Conservation (phyloP, 169 alveolate species). For the Cryptosporidium meleagridis region DNA sequence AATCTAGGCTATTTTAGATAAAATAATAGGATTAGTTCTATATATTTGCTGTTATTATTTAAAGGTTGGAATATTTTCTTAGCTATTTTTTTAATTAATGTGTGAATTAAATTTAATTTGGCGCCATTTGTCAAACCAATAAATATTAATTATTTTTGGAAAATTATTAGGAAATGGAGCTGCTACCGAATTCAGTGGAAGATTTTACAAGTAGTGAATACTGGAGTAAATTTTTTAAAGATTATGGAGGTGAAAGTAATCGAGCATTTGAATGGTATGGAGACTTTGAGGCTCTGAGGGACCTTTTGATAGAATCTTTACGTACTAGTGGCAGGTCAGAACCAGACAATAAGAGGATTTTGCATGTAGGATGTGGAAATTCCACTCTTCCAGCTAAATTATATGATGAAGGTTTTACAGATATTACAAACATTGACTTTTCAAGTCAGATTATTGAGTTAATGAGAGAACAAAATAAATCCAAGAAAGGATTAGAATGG, state of each 20-base stretch:
- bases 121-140: background rate
- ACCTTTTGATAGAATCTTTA: background rate
- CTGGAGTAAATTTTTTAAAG: slow-evolving; percentile 29
- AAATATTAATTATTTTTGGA: background rate
- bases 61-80: background rate
- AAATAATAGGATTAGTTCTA: background rate
- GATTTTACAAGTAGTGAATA: slow-evolving; percentile 50
- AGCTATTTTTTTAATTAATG: background rate
- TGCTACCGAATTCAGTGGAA: slow-evolving; percentile 39
- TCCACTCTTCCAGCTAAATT: slow-evolving; percentile 86
- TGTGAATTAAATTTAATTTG: background rate
- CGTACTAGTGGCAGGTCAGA: background rate
- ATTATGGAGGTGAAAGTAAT: background rate
- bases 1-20: slow-evolving; percentile 3
- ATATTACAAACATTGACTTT: slow-evolving; percentile 87
- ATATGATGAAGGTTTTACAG: slow-evolving; percentile 85
- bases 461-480: slow-evolving; percentile 82
- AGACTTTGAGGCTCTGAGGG: slow-evolving; percentile 25
- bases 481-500: slow-evolving; percentile 73
- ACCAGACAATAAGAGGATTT: slow-evolving; percentile 74
- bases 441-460: slow-evolving; percentile 84
- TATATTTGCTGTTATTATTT: background rate
- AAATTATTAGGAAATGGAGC: slow-evolving; percentile 31
- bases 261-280: slow-evolving; percentile 69
- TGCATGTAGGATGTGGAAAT: slow-evolving; percentile 91